Conservation (phyloP, 148 eudicot genomes). For the Camellia sinensis region DNA sequence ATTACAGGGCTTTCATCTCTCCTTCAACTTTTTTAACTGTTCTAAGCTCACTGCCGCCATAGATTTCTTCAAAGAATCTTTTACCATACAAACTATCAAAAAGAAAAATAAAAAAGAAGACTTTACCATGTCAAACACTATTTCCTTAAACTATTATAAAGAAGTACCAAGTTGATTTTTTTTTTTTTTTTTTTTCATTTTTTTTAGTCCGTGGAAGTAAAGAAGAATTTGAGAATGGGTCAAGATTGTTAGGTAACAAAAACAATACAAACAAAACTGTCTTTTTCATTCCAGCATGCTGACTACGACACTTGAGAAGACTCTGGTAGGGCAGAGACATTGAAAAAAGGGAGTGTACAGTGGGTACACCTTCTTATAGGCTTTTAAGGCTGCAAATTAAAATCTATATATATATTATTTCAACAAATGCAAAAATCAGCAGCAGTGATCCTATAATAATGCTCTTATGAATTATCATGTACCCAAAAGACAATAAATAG, state of each 20-base stretch:
- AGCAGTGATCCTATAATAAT: neutral
- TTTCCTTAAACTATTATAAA: neutral
- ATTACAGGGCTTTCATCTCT: neutral
- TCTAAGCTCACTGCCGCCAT: constrained; percentile 1
- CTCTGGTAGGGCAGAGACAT: neutral
- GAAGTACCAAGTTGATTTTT: neutral
- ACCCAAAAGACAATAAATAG: neutral
- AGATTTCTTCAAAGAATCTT: neutral
- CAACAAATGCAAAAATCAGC: neutral
- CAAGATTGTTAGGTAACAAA: neutral
- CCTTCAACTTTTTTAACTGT: neutral
- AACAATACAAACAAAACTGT: neutral
- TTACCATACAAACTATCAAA: neutral
- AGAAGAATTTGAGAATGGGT: neutral
- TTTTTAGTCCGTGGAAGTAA: neutral
- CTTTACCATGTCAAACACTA: neutral
- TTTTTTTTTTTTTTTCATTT: no score
- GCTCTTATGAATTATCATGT: neutral
- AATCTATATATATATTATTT: neutral
- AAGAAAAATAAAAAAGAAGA: neutral
- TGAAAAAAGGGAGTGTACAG: neutral
- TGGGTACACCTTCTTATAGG: neutral
- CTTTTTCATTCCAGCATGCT: neutral
- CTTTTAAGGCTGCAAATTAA: neutral
- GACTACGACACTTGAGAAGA: constrained; percentile 10